Conservation (phyloP, 441 rosid species). For the Eutrema salsugineum region DNA sequence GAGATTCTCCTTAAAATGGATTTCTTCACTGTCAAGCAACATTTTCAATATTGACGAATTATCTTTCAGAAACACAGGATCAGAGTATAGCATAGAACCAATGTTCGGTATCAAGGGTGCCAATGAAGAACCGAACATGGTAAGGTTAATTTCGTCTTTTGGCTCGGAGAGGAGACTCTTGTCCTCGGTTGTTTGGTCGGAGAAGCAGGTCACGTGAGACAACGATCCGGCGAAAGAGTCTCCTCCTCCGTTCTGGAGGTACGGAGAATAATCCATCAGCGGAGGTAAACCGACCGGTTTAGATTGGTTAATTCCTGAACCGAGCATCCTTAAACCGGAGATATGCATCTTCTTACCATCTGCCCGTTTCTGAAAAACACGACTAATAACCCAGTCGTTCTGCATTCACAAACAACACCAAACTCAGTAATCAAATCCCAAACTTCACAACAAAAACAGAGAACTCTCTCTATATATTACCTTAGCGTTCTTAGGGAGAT, state of each 20-base stretch:
- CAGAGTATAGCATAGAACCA: constrained; percentile 29
- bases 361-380: constrained; percentile 68
- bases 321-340: constrained; percentile 37
- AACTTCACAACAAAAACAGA: constrained; percentile 5
- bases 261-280: constrained; percentile 47
- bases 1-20: constrained; percentile 10
- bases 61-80: constrained; percentile 37
- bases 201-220: constrained; percentile 92
- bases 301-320: constrained; percentile 38
- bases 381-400: constrained; percentile 92
- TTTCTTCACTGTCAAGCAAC: constrained; percentile 44
- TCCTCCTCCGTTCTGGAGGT: background rate
- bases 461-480: constrained; percentile 26
- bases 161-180: constrained; percentile 20
- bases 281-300: constrained; percentile 49
- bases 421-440: background rate
- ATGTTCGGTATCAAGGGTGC: background rate
- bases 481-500: constrained; percentile 65
- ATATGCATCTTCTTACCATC: constrained; percentile 62
- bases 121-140: constrained; percentile 3
- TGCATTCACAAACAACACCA: constrained; percentile 24
- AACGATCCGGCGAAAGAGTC: constrained; percentile 21
- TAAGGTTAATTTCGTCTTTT: background rate
- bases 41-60: constrained; percentile 39
- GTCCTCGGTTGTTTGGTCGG: constrained; percentile 49